phyloP scores from a whole-genome alignment of 2,329 filamentous ascomycete genomes.

The Xylaria sp. region DNA sequence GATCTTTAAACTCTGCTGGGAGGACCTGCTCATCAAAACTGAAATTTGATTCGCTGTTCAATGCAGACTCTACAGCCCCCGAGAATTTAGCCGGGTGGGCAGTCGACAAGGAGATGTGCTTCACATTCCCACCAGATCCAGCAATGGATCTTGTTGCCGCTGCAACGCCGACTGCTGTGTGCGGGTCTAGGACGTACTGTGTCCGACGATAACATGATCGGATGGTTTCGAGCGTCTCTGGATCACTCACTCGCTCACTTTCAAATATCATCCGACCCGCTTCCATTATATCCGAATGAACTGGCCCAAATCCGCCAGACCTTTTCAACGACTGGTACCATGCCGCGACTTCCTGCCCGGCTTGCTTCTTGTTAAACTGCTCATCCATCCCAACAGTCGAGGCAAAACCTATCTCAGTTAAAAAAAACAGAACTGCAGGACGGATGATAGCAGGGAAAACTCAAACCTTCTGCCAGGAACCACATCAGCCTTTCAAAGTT shows the following conservation, averaged over 20 bases:
- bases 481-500: constrained; percentile 97
- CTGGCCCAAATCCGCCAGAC: constrained; percentile 81
- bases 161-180: constrained; percentile 86
- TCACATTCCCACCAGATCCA: constrained; percentile 61
- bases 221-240: constrained; percentile 75
- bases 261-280: constrained; percentile 80
- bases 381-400: constrained; percentile 68
- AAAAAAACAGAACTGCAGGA: background rate
- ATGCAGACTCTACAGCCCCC: constrained; percentile 81
- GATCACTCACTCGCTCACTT: constrained; percentile 77
- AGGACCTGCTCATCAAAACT: constrained; percentile 79
- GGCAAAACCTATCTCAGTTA: constrained; percentile 62
- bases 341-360: constrained; percentile 76
- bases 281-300: constrained; percentile 77
- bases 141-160: constrained; percentile 76
- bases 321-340: constrained; percentile 87
- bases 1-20: constrained; percentile 81
- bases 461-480: constrained; percentile 77
- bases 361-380: constrained; percentile 73
- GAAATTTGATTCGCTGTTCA: constrained; percentile 77
- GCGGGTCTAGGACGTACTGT: constrained; percentile 87
- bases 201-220: constrained; percentile 60
- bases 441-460: background rate
- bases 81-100: constrained; percentile 97
- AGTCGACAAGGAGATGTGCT: constrained; percentile 88